Evolutionary conservation across 495 filamentous ascomycete species (phyloP), one percentile per base, ranked within the genome.

Genomic region (Penicillium odoratum): DNA sequence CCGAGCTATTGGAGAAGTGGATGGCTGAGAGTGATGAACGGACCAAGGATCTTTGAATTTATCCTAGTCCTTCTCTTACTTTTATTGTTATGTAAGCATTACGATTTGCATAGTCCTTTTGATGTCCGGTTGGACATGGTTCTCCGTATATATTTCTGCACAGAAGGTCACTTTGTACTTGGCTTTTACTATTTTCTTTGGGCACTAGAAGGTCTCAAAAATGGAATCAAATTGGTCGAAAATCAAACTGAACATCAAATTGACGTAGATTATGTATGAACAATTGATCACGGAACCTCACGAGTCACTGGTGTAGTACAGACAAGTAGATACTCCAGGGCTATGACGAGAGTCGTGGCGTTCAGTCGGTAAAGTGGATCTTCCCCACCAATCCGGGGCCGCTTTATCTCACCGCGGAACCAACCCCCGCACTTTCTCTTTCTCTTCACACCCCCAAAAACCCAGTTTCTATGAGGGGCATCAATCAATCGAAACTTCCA

Each of bases 21-120:
- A 82, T 84, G 57, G 65, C 45, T 15, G 78, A 80, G 65, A 83
- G 82, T 63, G 78, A 88, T 58, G 77, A 81, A 66, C 75, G 82
- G 65, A 88, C 83, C 31, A 81, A 73, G 69, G 73, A 83, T 66
- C 62, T 85, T 31, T 82, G 56, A 66, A 40, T 16, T 6, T 0
- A 9, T 48, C 2, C 13, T 40, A n/a, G 3, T 15, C 5, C 15
- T 16, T 40, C 16, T 16, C 38, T 36, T 36, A 40, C 11, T 11
- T 21, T 2, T 21, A 40, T 40, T 11, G 15, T n/a, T 16, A 15
- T 4, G n/a, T 4, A 13, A 40, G 38, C 38, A 40, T 40, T 40
- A 36, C 5, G 33, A 8, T 40, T 40, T 40, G 38, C 38, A 40
- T 40, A 6, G 0, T 33, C 3, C 31, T 40, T 40, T 40, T 3